A percentile compares a stretch with the other conserved stretches of the same genome.
These are phyloP conservation scores for Chaetoceros tenuissimus DNA, from an alignment of 108 stramenopile genomes.

Conservation along the genomic window DNA sequence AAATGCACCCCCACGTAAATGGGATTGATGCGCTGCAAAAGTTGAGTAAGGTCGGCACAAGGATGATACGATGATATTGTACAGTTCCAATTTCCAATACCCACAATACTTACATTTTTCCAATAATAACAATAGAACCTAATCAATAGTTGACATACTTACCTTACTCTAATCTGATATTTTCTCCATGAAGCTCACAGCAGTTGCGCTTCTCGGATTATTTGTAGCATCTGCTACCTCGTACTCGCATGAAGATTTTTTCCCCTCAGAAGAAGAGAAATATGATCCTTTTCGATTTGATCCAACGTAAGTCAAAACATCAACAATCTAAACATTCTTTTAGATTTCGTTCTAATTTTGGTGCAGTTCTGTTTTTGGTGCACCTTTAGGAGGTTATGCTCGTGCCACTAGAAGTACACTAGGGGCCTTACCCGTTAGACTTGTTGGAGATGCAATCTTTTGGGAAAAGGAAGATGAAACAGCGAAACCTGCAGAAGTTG, in stretches of 20 bases:
- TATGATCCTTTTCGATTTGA: conserved; percentile 27
- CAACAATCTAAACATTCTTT: background rate
- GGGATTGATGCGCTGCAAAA: too few species aligned
- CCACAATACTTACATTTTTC: too few species aligned
- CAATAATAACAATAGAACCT: too few species aligned
- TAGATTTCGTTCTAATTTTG: too few species aligned
- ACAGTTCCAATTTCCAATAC: too few species aligned
- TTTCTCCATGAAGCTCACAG: too few species aligned
- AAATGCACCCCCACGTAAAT: too few species aligned
- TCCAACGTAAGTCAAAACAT: conserved; percentile 8
- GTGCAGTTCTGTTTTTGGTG: conserved; percentile 41
- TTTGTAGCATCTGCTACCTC: background rate
- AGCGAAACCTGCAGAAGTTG: background rate
- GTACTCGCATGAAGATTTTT: background rate
- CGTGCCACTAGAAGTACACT: conserved; percentile 62
- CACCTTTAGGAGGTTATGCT: conserved; percentile 74
- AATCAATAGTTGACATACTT: too few species aligned
- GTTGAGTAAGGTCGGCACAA: too few species aligned
- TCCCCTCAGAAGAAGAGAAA: conserved; percentile 19
- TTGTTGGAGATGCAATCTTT: conserved; percentile 25
- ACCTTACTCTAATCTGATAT: too few species aligned
- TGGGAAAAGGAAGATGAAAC: background rate
- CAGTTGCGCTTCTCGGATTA: too few species aligned
- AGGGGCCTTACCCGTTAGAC: conserved; percentile 48
- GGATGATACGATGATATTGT: too few species aligned